Conservation (phyloP, 768 basidiomycete species). For the Kwoniella sp. region DNA sequence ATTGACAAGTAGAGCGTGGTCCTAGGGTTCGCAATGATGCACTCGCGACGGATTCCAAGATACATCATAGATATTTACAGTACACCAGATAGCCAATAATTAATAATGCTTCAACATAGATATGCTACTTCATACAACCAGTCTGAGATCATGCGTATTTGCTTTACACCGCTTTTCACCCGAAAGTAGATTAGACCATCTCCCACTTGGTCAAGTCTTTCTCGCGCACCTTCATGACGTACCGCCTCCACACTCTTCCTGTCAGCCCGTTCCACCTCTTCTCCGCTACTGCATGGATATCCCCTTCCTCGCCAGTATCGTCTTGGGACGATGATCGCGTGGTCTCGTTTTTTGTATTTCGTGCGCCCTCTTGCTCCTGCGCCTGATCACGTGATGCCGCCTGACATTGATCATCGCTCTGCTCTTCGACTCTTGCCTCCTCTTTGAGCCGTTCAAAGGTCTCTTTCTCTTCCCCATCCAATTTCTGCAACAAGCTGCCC, state of each 20-base stretch:
- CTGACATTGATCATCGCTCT: not conserved
- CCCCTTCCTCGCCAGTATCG: constrained; percentile 6
- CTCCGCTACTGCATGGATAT: constrained; percentile 24
- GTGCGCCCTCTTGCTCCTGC: not conserved
- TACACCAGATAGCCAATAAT: not conserved
- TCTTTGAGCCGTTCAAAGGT: constrained; percentile 41
- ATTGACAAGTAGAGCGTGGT: constrained; percentile 24
- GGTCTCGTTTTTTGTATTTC: not conserved
- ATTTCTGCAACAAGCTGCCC: constrained; percentile 45
- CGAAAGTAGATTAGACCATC: constrained; percentile 1
- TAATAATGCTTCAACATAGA: not conserved
- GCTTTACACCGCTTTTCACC: not conserved
- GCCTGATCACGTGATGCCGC: not conserved
- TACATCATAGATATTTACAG: not conserved
- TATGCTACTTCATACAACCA: not conserved
- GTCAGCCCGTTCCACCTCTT: constrained; percentile 31
- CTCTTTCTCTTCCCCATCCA: constrained; percentile 47
- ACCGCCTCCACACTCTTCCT: constrained; percentile 22
- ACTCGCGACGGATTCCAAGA: too few relatives aligned
- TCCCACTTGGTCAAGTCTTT: constrained; percentile 21
- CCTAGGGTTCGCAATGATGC: too few relatives aligned
- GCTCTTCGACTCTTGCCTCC: constrained; percentile 6
- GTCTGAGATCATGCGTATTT: not conserved
- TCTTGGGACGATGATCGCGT: not conserved
- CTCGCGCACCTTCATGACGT: constrained; percentile 20